Evolutionary conservation across 2,329 filamentous ascomycete species (phyloP).

Genomic region (Fusarium pseudoanthophilum): DNA sequence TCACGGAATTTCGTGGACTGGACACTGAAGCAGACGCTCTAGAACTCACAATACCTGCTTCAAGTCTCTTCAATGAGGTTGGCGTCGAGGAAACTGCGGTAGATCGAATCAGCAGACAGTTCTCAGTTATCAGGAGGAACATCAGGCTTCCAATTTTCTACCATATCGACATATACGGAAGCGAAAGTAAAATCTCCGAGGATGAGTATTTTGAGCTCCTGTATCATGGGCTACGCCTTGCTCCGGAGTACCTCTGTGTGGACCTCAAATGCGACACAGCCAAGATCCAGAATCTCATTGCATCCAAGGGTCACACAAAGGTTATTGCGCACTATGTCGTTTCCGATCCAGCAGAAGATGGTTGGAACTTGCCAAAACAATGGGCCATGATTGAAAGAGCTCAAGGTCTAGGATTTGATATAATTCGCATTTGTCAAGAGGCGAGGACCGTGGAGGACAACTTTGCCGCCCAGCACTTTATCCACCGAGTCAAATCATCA

Average conservation of each 20-base stretch:
- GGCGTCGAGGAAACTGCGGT: fast-evolving
- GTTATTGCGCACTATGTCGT: not conserved
- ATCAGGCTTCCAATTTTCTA: not conserved
- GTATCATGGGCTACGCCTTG: not conserved
- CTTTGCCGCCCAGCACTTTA: not conserved
- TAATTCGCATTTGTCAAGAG: not conserved
- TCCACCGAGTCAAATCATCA: not conserved
- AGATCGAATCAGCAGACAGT: not conserved
- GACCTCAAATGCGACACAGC: not conserved
- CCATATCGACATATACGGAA: fast-evolving
- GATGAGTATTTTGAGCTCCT: not conserved
- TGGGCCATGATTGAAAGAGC: not conserved
- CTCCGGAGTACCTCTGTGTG: not conserved
- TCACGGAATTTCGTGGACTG: not conserved
- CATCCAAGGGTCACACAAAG: not conserved
- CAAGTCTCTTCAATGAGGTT: not conserved
- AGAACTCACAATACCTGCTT: not conserved
- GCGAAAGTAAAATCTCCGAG: fast-evolving
- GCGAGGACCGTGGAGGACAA: constrained; percentile 1
- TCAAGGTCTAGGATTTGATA: not conserved
- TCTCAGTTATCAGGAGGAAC: not conserved
- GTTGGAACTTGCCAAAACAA: not conserved
- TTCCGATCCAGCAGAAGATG: not conserved
- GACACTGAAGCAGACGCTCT: constrained; percentile 1
- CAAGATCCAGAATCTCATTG: not conserved